Base-by-base conservation (phyloP, 345 rosid genomes). In the Melastoma malabathricum region DNA sequence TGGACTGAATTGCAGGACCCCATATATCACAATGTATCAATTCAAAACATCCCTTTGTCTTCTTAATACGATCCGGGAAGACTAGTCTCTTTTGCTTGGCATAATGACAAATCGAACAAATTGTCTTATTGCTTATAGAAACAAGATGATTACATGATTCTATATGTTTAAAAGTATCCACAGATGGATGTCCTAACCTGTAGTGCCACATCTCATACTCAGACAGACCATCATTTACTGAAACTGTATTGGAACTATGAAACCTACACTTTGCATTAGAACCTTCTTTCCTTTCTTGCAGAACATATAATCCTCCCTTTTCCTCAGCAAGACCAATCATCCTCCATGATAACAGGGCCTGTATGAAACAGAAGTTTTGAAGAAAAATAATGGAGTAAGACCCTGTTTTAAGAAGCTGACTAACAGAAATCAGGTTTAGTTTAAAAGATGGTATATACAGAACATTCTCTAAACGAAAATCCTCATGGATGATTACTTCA, bases 1-100 rank as follows among this genome's bases (percentile, higher is more conserved):
- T 6, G 19, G 56, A 6, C 0, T 43, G 6, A 1, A 18, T n/a
- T 10, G 13, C 52, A 6, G 64, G 27, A 6, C 63, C 57, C 60
- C 66, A 66, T 2, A 68, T 39, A 44, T 67, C 56, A 48, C 51
- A 67, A 58, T 67, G 68, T 1, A 62, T 59, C 10, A 63, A 4
- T 2, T 55, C 48, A 59, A 64, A 64, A 23, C 1, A 5, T 1
- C 41, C 23, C 0, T 3, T 27, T 1, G 62, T 45, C 53, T 63
- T 68, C 46, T 44, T 58, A 0, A 13, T 13, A 54, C 56, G 58
- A 41, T 6, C 0, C 2, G 10, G 2, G 44, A 62, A 67, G 0
- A 16, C 10, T 2, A 39, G 13, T 10, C 51, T 18, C 3, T 41
- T 41, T 49, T 67, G 59, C 18, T 67, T 62, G 1, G 55, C 72